These are phyloP conservation scores for Hamamelis virginiana DNA, from an alignment of 164 flowering plant species.

Conservation along the genomic window DNA sequence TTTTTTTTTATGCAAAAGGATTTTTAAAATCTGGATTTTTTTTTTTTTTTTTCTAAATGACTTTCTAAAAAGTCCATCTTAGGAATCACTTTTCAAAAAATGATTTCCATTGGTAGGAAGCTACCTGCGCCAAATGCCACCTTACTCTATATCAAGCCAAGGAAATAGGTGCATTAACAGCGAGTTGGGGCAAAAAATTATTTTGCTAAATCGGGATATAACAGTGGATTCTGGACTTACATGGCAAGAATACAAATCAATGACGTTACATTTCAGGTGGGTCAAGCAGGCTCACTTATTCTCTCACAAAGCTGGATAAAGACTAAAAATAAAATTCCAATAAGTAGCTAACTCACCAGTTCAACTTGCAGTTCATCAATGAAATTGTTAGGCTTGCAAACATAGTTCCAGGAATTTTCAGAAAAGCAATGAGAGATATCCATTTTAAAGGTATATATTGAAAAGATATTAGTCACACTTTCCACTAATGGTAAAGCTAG, in stretches of 20 bases:
- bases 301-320: neutral
- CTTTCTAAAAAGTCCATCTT: too few relatives aligned
- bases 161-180: too few relatives aligned
- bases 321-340: neutral
- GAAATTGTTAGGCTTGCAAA: conserved; percentile 76
- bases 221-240: conserved; percentile 46
- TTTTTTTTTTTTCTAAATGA: too few relatives aligned
- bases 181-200: too few relatives aligned
- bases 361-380: conserved; percentile 55
- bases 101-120: too few relatives aligned
- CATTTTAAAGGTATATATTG: conserved; percentile 50
- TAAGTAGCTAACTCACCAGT: conserved; percentile 2
- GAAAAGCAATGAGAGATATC: conserved; percentile 53
- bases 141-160: too few relatives aligned
- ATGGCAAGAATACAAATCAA: conserved; percentile 67
- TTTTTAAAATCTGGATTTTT: too few relatives aligned
- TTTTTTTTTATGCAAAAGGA: too few relatives aligned
- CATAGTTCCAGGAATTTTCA: conserved; percentile 68
- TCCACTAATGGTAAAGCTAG: neutral
- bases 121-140: too few relatives aligned
- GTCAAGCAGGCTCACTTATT: neutral
- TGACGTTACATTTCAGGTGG: conserved; percentile 67
- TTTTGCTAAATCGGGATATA: conserved; percentile 44
- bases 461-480: neutral
- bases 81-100: too few relatives aligned